Conservation (phyloP, 2,329 filamentous ascomycete genomes). For the Drechslerella dactyloides region DNA sequence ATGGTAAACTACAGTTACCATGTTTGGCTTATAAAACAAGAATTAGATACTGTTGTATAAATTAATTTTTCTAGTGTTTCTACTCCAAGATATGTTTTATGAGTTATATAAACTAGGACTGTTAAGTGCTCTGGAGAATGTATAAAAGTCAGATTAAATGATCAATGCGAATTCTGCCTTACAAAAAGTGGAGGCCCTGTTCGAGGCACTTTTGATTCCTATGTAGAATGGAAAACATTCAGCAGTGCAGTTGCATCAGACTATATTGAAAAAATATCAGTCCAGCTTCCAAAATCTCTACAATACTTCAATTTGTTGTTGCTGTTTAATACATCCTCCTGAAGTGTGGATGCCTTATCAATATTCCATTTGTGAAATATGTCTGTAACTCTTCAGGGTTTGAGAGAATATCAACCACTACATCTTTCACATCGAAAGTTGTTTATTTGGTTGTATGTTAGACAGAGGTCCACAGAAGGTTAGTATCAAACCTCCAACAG, state of each 20-base stretch:
- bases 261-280: constrained; percentile 4
- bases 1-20: no score
- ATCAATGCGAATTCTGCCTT: constrained; percentile 8
- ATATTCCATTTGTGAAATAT: constrained; percentile 14
- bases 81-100: constrained; percentile 6
- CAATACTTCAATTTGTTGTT: constrained; percentile 11
- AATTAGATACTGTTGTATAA: no score
- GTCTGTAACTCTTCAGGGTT: constrained; percentile 15
- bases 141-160: not conserved
- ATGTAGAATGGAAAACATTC: not conserved
- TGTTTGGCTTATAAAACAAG: not conserved
- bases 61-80: no score
- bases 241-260: not conserved
- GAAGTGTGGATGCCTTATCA: constrained; percentile 14
- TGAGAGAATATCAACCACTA: not conserved
- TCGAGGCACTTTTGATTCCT: not conserved
- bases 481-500: constrained; percentile 9
- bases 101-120: constrained; percentile 12
- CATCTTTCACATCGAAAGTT: constrained; percentile 5
- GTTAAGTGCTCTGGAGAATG: not conserved
- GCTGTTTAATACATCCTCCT: constrained; percentile 12
- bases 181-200: constrained; percentile 6
- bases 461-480: not conserved
- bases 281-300: not conserved
- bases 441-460: constrained; percentile 7